phyloP scores from a whole-genome alignment of 768 basidiomycete genomes.

The Dioszegia crocea region DNA sequence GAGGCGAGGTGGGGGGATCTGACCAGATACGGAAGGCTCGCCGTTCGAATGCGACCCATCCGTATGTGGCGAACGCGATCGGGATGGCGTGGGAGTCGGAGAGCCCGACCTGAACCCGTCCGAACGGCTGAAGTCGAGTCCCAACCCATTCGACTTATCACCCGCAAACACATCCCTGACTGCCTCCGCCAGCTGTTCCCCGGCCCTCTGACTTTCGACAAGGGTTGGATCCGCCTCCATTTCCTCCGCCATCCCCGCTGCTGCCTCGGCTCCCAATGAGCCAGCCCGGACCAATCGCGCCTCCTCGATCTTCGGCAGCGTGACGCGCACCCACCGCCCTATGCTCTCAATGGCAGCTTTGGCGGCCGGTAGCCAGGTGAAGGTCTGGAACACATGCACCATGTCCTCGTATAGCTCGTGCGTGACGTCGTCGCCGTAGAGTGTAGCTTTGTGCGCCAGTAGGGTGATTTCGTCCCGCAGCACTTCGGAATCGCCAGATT shows the following conservation, averaged over 20 bases:
- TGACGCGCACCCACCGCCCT: slow-evolving; percentile 34
- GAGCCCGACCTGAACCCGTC: slow-evolving; percentile 15
- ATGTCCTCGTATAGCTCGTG: slow-evolving; percentile 90
- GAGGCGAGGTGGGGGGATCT: slow-evolving; percentile 8
- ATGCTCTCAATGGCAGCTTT: slow-evolving; percentile 39
- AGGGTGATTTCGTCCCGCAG: slow-evolving; percentile 90
- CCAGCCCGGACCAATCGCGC: slow-evolving; percentile 1
- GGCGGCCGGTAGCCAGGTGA: slow-evolving; percentile 57
- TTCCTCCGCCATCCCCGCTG: slow-evolving; percentile 12
- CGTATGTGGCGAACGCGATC: not conserved
- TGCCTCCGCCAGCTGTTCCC: not conserved
- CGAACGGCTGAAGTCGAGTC: not conserved
- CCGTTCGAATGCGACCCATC: not conserved
- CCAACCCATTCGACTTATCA: not conserved
- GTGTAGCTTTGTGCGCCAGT: slow-evolving; percentile 84
- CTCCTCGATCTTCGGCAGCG: slow-evolving; percentile 36
- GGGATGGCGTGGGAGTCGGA: slow-evolving; percentile 18
- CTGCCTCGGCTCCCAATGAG: not conserved
- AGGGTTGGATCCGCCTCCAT: slow-evolving; percentile 5
- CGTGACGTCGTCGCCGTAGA: slow-evolving; percentile 76
- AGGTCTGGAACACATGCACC: slow-evolving; percentile 88
- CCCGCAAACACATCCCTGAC: slow-evolving; percentile 4
- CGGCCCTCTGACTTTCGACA: slow-evolving; percentile 8
- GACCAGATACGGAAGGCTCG: too few species aligned
- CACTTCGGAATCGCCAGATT: slow-evolving; percentile 90